Evolutionary conservation across 2,329 filamentous ascomycete genomes (phyloP).

Genomic region (Waltergamsia citrina): DNA sequence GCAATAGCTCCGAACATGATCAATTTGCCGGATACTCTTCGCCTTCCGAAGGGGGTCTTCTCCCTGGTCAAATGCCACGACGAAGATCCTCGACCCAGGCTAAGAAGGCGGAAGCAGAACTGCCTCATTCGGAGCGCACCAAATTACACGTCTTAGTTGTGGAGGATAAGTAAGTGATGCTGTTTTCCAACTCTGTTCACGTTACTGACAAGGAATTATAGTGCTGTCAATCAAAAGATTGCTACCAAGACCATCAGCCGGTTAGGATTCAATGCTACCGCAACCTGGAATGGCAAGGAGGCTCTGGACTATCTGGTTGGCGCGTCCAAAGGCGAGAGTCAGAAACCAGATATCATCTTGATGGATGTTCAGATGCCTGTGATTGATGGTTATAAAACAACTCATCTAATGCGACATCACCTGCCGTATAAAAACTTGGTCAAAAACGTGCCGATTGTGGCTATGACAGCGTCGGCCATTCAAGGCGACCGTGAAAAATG

Average conservation of each 20-base stretch:
- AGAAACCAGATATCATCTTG: constrained; percentile 63
- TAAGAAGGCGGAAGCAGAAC: constrained; percentile 32
- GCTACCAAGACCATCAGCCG: constrained; percentile 67
- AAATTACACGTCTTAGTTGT: constrained; percentile 66
- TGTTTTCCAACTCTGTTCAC: constrained; percentile 8
- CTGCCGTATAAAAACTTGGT: constrained; percentile 51
- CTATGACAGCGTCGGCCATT: constrained; percentile 75
- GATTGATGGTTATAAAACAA: constrained; percentile 70
- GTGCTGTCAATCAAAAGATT: constrained; percentile 64
- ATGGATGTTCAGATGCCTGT: constrained; percentile 74
- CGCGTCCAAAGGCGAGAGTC: constrained; percentile 37
- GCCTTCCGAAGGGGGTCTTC: constrained; percentile 13
- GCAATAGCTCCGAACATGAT: constrained; percentile 56
- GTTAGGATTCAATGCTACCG: constrained; percentile 60
- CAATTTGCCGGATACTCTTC: constrained; percentile 30
- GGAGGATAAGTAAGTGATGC: constrained; percentile 69
- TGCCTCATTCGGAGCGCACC: constrained; percentile 48
- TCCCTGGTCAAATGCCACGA: constrained; percentile 9
- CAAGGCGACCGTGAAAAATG: constrained; percentile 71
- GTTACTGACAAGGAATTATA: too few species aligned
- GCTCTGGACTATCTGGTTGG: constrained; percentile 62
- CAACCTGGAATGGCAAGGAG: constrained; percentile 71
- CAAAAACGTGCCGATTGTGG: constrained; percentile 61
- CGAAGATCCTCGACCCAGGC: constrained; percentile 23
- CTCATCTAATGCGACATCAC: constrained; percentile 62